Evolutionary conservation across 441 rosid species (phyloP), one percentile per base, ranked within the genome.

Genomic region (Hura crepitans): DNA sequence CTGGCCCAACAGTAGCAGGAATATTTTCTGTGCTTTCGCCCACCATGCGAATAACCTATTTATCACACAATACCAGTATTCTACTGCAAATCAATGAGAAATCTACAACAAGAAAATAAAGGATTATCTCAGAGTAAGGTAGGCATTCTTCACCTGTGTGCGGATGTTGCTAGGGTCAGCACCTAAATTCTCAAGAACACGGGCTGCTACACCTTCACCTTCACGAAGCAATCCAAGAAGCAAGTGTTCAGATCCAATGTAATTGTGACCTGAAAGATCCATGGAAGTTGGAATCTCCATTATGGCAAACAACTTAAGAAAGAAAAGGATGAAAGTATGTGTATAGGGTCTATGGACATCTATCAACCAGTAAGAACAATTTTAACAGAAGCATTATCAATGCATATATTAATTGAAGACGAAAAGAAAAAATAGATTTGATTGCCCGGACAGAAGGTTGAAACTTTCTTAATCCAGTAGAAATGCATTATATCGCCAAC

Each of bases 151-250:
- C 78, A 76, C 99, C 97, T 96, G 99, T 8, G 97, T 86, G 54
- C 97, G 93, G 55, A 96, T 93, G 79, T 91, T 91, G 78, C 89
- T 81, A n/a, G 96, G 86, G 63, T 93, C 99, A 78, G 91, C 94
- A 72, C 98, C 96, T 75, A 93, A 84, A 81, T 88, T 93, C 85
- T 96, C 98, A 64, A 96, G 87, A 79, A 93, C 97, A 79, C 97
- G 96, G n/a, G 97, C 99, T 28, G 99, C 98, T 53, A 96, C 98
- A 78, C 99, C 99, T 85, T 96, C 99, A 62, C 99, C 99, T 84
- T 96, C 99, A 20, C 97, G 93, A 62, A 96, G 92, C 72, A 93
- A 86, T 72, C 97, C 97, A 50, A 96, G 97, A 74, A 96, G 90
- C 80, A 96, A 83, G 78, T 96, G 99, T 85, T 96, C 99, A 4